Conservation (phyloP, 2,329 filamentous ascomycete genomes). For the Penicillium sp. region DNA sequence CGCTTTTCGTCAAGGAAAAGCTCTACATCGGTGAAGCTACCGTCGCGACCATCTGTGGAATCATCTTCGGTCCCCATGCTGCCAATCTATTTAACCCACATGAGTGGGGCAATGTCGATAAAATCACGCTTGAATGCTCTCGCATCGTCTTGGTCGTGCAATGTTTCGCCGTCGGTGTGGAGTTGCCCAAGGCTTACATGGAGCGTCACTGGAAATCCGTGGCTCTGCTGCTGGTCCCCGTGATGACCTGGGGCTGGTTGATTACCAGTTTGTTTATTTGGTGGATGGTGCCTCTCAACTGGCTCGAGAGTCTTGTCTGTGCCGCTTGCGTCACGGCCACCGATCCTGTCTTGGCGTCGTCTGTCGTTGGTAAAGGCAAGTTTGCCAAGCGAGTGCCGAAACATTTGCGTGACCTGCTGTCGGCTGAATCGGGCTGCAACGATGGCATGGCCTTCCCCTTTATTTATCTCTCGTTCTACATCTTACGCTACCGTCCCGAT, state of each 20-base stretch:
- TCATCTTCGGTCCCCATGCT: slow-evolving; percentile 64
- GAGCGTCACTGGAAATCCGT: slow-evolving; percentile 96
- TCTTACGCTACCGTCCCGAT: slow-evolving; percentile 71
- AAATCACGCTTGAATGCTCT: slow-evolving; percentile 65
- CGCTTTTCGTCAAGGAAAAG: slow-evolving; percentile 95
- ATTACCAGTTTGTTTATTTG: slow-evolving; percentile 89
- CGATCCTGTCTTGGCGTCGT: slow-evolving; percentile 92
- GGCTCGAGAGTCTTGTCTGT: slow-evolving; percentile 81
- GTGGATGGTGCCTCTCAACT: slow-evolving; percentile 78
- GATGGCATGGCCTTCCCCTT: slow-evolving; percentile 99
- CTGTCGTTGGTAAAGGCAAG: slow-evolving; percentile 97
- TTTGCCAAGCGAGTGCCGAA: slow-evolving; percentile 97
- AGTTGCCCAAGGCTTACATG: slow-evolving; percentile 76
- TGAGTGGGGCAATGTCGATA: slow-evolving; percentile 61
- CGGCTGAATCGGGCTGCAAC: slow-evolving; percentile 96
- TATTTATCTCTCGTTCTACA: slow-evolving; percentile 84
- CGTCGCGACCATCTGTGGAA: slow-evolving; percentile 67
- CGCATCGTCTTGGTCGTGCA: slow-evolving; percentile 66
- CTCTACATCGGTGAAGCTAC: slow-evolving; percentile 98
- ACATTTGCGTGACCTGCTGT: slow-evolving; percentile 90
- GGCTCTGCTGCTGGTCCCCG: slow-evolving; percentile 75
- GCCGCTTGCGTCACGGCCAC: slow-evolving; percentile 95
- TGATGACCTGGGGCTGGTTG: slow-evolving; percentile 88
- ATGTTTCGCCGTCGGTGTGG: slow-evolving; percentile 67
- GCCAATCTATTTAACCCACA: slow-evolving; percentile 57